Percentiles rank a stretch among this genome's conserved stretches.
phyloP scores from a whole-genome alignment of 2,329 filamentous ascomycete genomes.

The Fusarium veterinarium region DNA sequence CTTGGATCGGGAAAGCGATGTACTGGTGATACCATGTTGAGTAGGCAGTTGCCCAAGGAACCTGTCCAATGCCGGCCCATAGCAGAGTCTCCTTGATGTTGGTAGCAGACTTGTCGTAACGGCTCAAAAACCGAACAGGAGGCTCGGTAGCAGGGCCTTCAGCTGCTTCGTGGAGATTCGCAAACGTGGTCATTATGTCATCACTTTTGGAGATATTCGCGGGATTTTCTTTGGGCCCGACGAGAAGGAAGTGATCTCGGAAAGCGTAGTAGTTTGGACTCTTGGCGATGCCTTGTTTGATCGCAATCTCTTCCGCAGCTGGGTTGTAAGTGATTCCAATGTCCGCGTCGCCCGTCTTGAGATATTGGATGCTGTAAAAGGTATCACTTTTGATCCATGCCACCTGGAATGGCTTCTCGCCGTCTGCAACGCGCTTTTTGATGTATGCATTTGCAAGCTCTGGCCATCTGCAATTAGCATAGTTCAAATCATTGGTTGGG shows the following conservation, averaged over 20 bases:
- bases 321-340: conserved; percentile 59
- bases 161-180: conserved; percentile 49
- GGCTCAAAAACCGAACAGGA: conserved; percentile 55
- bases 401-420: conserved; percentile 51
- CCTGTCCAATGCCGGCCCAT: conserved; percentile 59
- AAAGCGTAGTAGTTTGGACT: conserved; percentile 53
- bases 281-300: conserved; percentile 52
- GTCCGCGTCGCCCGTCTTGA: conserved; percentile 53
- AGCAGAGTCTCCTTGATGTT: conserved; percentile 60
- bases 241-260: conserved; percentile 60
- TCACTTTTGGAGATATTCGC: conserved; percentile 46
- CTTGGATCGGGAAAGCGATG: conserved; percentile 58
- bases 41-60: conserved; percentile 57
- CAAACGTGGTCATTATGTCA: conserved; percentile 51
- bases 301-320: conserved; percentile 57
- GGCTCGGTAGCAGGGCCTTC: conserved; percentile 47
- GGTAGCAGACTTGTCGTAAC: conserved; percentile 61
- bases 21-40: conserved; percentile 62
- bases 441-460: conserved; percentile 46
- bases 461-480: not conserved
- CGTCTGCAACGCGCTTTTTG: conserved; percentile 30
- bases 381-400: conserved; percentile 60
- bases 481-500: rapidly evolving
- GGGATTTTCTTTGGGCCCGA: conserved; percentile 51
- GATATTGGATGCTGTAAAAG: conserved; percentile 57